phyloP scores from a whole-genome alignment of 129 eudicot species.

The Daucus carota region DNA sequence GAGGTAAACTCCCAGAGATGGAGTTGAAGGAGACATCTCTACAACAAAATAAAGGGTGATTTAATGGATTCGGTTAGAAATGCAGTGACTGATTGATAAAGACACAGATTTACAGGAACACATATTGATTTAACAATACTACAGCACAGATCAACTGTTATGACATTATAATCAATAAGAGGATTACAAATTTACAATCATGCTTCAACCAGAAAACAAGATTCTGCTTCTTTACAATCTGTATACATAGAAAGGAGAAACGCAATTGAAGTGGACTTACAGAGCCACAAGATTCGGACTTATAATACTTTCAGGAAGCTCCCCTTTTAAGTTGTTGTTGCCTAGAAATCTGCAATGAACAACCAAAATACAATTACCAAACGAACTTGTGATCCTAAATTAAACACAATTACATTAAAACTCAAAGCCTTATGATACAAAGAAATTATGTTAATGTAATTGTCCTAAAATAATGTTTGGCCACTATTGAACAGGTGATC shows the following conservation, averaged over 20 bases:
- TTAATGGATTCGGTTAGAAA: neutral
- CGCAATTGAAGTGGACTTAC: slow-evolving; percentile 27
- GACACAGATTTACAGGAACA: neutral
- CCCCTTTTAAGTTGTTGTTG: slow-evolving; percentile 53
- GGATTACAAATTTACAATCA: no score
- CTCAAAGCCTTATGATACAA: neutral
- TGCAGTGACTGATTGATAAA: neutral
- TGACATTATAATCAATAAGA: no score
- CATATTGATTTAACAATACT: neutral
- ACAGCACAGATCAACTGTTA: no score
- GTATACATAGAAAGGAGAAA: neutral
- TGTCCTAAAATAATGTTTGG: neutral
- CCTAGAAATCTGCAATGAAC: slow-evolving; percentile 56
- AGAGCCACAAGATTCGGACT: slow-evolving; percentile 47
- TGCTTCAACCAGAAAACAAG: neutral
- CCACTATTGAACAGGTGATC: neutral
- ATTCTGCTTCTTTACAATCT: no score
- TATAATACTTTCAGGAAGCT: slow-evolving; percentile 43
- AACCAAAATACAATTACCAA: neutral
- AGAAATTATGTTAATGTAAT: neutral
- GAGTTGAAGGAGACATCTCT: slow-evolving; percentile 72
- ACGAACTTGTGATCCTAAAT: neutral
- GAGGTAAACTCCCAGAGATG: slow-evolving; percentile 50
- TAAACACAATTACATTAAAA: neutral
- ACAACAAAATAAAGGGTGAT: slow-evolving; percentile 12